These are phyloP conservation scores for Astrothelium subdiscretum DNA, from an alignment of 495 filamentous ascomycete species.

Conservation along the genomic window DNA sequence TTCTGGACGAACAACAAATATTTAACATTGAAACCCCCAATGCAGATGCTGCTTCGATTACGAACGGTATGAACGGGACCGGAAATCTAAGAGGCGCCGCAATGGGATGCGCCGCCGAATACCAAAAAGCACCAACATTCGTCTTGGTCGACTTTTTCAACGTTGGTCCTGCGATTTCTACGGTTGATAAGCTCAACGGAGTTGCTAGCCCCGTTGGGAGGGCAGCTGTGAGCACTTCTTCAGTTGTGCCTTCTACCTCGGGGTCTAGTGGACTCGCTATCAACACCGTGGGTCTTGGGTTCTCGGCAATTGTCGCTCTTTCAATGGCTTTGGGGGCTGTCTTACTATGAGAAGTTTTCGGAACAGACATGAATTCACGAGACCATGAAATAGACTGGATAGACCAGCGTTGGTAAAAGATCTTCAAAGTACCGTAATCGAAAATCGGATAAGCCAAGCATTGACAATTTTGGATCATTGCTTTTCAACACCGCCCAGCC, in stretches of 20 bases:
- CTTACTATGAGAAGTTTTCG: not conserved
- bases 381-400: not conserved
- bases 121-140: conserved; percentile 21
- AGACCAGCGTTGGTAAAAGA: not conserved
- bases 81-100: conserved; percentile 21
- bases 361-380: not conserved
- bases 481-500: not conserved
- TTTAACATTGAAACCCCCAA: conserved; percentile 20
- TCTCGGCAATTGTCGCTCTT: not conserved
- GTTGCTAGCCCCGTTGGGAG: conserved; percentile 18
- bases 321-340: not conserved
- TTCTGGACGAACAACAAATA: conserved; percentile 16
- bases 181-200: conserved; percentile 25
- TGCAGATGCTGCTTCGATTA: conserved; percentile 6
- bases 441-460: not conserved
- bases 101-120: conserved; percentile 16
- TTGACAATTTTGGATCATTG: not conserved
- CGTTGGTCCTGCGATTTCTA: conserved; percentile 25
- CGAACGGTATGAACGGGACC: conserved; percentile 14
- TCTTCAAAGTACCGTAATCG: not conserved
- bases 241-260: not conserved
- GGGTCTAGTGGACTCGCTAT: not conserved
- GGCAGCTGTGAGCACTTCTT: not conserved
- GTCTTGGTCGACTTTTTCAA: conserved; percentile 29
- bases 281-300: not conserved